Conservation (phyloP, 2,329 filamentous ascomycete species). For the Ophiocordyceps camponoti-leonardi region DNA sequence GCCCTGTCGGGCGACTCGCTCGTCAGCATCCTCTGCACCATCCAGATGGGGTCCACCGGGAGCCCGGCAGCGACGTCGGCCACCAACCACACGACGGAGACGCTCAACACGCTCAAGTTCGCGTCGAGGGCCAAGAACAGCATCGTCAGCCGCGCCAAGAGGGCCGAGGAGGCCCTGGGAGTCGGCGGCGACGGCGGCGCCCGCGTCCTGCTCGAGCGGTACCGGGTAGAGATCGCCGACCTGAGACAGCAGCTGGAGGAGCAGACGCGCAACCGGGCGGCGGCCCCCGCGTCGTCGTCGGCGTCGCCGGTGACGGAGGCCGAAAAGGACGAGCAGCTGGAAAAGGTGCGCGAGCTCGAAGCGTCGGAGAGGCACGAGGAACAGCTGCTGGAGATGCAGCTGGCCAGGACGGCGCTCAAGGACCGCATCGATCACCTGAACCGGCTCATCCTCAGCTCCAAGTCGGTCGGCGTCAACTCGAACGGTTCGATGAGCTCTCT, state of each 20-base stretch:
- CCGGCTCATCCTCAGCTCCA: constrained; percentile 84
- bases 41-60: constrained; percentile 68
- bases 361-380: constrained; percentile 80
- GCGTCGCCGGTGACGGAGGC: constrained; percentile 34
- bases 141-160: constrained; percentile 93
- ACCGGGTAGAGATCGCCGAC: constrained; percentile 81
- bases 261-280: constrained; percentile 50
- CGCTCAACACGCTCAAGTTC: constrained; percentile 91
- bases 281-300: constrained; percentile 10
- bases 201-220: constrained; percentile 76
- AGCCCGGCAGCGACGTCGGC: constrained; percentile 52
- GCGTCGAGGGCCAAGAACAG: constrained; percentile 94
- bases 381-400: constrained; percentile 96
- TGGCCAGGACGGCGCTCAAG: constrained; percentile 86
- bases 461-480: constrained; percentile 82
- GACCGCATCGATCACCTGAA: constrained; percentile 96
- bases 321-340: constrained; percentile 48
- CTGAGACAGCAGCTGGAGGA: constrained; percentile 64
- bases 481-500: constrained; percentile 55
- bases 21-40: constrained; percentile 93
- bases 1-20: constrained; percentile 86
- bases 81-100: constrained; percentile 62
- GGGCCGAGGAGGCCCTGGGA: constrained; percentile 74
- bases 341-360: constrained; percentile 59
- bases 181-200: constrained; percentile 70